Conservation (phyloP, 495 filamentous ascomycete species). For the Wilcoxina mikolae region DNA sequence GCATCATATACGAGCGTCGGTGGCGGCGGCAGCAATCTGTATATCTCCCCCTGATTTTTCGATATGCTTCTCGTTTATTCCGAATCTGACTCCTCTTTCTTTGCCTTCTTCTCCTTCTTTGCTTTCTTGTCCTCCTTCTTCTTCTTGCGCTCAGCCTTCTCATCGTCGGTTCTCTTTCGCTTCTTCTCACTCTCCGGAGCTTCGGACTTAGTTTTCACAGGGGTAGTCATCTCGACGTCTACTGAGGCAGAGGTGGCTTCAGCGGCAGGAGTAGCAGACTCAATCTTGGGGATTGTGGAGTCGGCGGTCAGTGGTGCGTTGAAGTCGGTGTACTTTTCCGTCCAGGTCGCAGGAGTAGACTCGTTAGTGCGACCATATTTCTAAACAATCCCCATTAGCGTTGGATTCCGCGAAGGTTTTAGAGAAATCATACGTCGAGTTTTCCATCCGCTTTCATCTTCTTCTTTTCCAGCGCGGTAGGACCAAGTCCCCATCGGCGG, state of each 20-base stretch:
- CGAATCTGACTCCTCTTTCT: slow-evolving; percentile 41
- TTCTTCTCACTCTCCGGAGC: slow-evolving; percentile 41
- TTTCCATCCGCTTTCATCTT: slow-evolving; percentile 96
- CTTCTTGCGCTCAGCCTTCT: slow-evolving; percentile 58
- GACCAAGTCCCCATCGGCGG: slow-evolving; percentile 83
- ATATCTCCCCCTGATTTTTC: no score
- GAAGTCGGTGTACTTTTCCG: slow-evolving; percentile 76
- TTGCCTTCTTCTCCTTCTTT: slow-evolving; percentile 39
- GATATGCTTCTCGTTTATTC: slow-evolving; percentile 30
- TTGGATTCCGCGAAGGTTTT: neutral
- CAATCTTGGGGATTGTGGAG: slow-evolving; percentile 32
- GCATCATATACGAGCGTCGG: no score
- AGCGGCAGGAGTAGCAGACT: slow-evolving; percentile 31
- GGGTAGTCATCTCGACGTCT: slow-evolving; percentile 33
- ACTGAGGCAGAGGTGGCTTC: slow-evolving; percentile 28
- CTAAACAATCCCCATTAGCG: slow-evolving; percentile 26
- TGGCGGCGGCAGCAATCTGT: no score
- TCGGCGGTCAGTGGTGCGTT: slow-evolving; percentile 38
- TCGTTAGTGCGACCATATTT: slow-evolving; percentile 91
- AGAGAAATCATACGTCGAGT: slow-evolving; percentile 54
- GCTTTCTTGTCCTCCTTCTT: slow-evolving; percentile 63
- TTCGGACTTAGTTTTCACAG: slow-evolving; percentile 32
- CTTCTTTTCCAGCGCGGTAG: slow-evolving; percentile 87
- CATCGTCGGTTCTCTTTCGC: slow-evolving; percentile 69
- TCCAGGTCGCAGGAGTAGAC: slow-evolving; percentile 82